Evolutionary conservation across 1,284 basidiomycete genomes (phyloP), one percentile per base, ranked within the genome.

Genomic region (Boletus smithii): DNA sequence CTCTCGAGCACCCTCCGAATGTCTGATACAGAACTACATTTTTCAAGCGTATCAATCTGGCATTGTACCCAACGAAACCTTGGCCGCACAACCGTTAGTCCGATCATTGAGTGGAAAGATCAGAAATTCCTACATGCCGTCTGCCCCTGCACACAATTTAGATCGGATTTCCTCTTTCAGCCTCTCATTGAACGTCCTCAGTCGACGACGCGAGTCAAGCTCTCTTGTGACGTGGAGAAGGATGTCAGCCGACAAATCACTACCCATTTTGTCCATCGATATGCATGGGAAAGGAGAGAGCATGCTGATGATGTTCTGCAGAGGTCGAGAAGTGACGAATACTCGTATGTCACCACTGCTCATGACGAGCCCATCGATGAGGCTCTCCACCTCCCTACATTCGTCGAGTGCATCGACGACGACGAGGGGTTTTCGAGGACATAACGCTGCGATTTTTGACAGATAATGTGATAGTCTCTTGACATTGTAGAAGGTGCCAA

Each of bases 51-150:
- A 18, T 53, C 42, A 2, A 55, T 43, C 24, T 53, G 53, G 13
- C 53, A 48, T 8, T 56, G 49, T 7, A 56, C 49, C 53, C 53
- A 54, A 16, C 42, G 44, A 36, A 54, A 54, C 53, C 50, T 54
- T 14, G 3, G 24, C 14, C 5, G 26, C 3, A 8, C 14, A 38
- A 9, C 31, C 4, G n/a, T 51, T 9, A 40, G 31, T 29, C 9
- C 9, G 23, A 8, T 35, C 11, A 22, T 1, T 13, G 34, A 22
- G 33, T 33, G n/a, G 13, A 11, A 11, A 23, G 7, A 4, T 23
- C 22, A 23, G 4, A n/a, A n/a, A 6, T 13, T 8, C 51, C 23
- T 18, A 54, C 52, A 53, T 53, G 16, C 52, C 36, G 13, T 44
- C 42, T 13, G 42, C 42, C 14, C 23, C 41, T 1, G 17, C 26